Base-by-base conservation (phyloP, 108 stramenopile genomes). In the Conticribra guillardii region DNA sequence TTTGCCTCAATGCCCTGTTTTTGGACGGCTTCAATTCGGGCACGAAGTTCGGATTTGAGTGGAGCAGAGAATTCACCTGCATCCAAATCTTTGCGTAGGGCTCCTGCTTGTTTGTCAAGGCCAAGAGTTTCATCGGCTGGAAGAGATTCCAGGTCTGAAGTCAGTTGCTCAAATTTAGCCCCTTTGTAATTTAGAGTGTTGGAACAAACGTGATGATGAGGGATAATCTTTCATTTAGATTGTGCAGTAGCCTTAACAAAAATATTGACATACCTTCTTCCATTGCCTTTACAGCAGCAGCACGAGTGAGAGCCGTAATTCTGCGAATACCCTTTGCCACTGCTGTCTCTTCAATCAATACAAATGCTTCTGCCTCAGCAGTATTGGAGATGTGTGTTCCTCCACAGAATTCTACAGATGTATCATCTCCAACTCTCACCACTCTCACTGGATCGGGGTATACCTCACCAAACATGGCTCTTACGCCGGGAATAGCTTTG, bases 371-470 rank as follows among this genome's bases (percentile, higher is more conserved):
- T 22, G 95, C 95, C 66, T 89, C 86, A n/a, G 64, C 67, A 2
- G 93, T 93, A 71, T 92, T 94, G 55, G 69, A 71, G 32, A 94
- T 71, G 54, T 94, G 95, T 9, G 92, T 93, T 23, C 93, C 85
- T 26, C 95, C 95, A 74, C 95, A 96, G 68, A 96, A 93, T 74
- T 96, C 95, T n/a, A 94, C 80, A 19, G 97, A 98, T 21, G 69
- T 76, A 52, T 94, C 87, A 21, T 95, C 78, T 7, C 97, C 98
- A 11, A 99, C 89, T 31, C 75, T 70, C 19, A 99, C 85, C 24
- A 99, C 97, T 24, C 97, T 77, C 0, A 99, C 98, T 14, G 99
- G 99, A 84, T 99, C 99, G 28, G 98, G 99, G 71, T 99, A 99
- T 16, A 94, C 90, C 85, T 99, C 99, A 24, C 99, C 99, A 78